phyloP scores from a whole-genome alignment of 2,329 filamentous ascomycete genomes.

The Penicillium expansum region DNA sequence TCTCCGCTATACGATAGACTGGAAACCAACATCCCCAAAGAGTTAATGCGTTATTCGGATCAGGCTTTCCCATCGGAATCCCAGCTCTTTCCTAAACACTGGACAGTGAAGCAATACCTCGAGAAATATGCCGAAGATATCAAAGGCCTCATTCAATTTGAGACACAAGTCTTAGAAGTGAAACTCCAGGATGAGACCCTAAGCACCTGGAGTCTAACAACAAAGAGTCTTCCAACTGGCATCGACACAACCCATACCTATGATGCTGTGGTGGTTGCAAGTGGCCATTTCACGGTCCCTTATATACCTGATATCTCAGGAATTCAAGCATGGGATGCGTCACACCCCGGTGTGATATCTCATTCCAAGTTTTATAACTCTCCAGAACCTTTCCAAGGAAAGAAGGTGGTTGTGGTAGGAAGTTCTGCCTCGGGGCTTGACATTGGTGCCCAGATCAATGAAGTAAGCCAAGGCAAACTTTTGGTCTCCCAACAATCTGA shows the following conservation, averaged over 20 bases:
- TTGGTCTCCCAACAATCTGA: conserved; percentile 61
- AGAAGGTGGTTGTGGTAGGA: conserved; percentile 80
- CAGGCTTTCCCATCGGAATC: conserved; percentile 61
- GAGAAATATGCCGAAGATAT: conserved; percentile 68
- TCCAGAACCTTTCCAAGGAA: conserved; percentile 59
- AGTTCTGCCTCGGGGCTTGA: conserved; percentile 83
- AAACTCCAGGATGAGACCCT: conserved; percentile 36
- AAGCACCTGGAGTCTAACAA: conserved; percentile 60
- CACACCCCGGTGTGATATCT: conserved; percentile 60
- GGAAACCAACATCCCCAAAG: conserved; percentile 82
- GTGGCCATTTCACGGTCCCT: conserved; percentile 70
- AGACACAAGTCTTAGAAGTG: conserved; percentile 66
- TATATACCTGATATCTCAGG: conserved; percentile 63
- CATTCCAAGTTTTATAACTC: conserved; percentile 80
- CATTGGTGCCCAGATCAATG: conserved; percentile 72
- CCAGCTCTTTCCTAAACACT: conserved; percentile 71
- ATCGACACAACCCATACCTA: conserved; percentile 51
- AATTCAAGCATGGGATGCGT: conserved; percentile 57
- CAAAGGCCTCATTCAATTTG: conserved; percentile 65
- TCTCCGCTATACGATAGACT: conserved; percentile 79
- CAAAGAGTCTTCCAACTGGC: conserved; percentile 51
- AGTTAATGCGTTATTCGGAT: conserved; percentile 77
- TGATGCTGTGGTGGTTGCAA: conserved; percentile 73
- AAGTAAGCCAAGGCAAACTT: conserved; percentile 58
- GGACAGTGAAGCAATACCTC: conserved; percentile 71